phyloP scores from a whole-genome alignment of 495 filamentous ascomycete genomes.

The Parachaetomium inaequale region DNA sequence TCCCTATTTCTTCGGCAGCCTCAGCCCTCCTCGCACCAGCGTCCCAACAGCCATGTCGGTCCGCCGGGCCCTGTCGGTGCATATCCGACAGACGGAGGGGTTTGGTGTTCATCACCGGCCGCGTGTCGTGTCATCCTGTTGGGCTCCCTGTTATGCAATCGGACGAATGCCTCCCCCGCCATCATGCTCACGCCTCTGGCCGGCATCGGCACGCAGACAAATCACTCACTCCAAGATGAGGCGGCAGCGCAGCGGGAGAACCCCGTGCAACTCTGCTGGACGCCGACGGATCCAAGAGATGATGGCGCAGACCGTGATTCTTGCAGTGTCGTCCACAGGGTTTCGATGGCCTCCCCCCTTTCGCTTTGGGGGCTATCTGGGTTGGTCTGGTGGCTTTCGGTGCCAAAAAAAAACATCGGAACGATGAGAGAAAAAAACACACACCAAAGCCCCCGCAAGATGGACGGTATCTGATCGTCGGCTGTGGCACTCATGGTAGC shows the following conservation, averaged over 20 bases:
- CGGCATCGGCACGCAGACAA: no score
- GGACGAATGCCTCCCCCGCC: not conserved
- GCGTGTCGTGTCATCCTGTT: no score
- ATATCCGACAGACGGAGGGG: not conserved
- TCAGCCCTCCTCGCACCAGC: not conserved
- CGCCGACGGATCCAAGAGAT: not conserved
- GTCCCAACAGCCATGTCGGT: not conserved
- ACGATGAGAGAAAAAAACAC: not conserved
- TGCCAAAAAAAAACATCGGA: not conserved
- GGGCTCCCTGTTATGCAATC: not conserved
- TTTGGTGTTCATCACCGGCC: not conserved
- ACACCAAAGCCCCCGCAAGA: no score
- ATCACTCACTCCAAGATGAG: no score
- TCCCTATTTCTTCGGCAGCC: not conserved
- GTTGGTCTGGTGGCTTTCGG: not conserved
- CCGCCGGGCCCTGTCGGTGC: not conserved
- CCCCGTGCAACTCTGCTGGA: not conserved
- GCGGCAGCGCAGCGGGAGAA: not conserved
- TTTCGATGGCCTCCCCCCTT: not conserved
- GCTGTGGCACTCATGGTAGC: no score
- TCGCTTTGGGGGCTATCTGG: not conserved
- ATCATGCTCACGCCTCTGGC: not conserved
- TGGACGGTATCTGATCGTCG: no score
- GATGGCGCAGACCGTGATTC: not conserved
- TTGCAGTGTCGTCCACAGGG: constrained; percentile 2